These are phyloP conservation scores for Monilinia aucupariae DNA, from an alignment of 2,329 filamentous ascomycete genomes.

Conservation along the genomic window DNA sequence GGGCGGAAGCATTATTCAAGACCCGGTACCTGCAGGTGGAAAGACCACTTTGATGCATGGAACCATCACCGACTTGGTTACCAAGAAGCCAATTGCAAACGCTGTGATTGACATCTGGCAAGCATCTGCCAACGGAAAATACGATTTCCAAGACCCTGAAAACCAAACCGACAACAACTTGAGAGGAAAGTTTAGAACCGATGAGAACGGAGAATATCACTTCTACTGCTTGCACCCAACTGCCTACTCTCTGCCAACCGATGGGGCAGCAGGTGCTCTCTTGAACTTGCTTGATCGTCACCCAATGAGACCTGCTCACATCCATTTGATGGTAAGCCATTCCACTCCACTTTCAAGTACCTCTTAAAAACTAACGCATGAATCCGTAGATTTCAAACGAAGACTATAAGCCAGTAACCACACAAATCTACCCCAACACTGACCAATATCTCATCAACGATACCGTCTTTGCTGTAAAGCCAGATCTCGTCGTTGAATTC, in stretches of 20 bases:
- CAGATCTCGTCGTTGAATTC: slow-evolving; percentile 44
- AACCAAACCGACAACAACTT: slow-evolving; percentile 56
- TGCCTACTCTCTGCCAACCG: slow-evolving; percentile 37
- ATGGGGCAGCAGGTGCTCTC: slow-evolving; percentile 50
- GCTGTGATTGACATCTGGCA: slow-evolving; percentile 62
- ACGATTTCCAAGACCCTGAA: slow-evolving; percentile 57
- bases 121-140: slow-evolving; percentile 51
- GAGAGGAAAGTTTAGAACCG: slow-evolving; percentile 55
- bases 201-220: slow-evolving; percentile 49
- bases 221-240: slow-evolving; percentile 47
- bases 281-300: slow-evolving; percentile 51
- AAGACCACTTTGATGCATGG: slow-evolving; percentile 56
- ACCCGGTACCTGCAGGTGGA: slow-evolving; percentile 43
- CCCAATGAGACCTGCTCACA: slow-evolving; percentile 53
- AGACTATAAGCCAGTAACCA: slow-evolving; percentile 63
- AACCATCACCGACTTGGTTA: slow-evolving; percentile 42
- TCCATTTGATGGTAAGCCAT: slow-evolving; percentile 47
- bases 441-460: slow-evolving; percentile 55
- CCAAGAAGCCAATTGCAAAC: slow-evolving; percentile 34
- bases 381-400: slow-evolving; percentile 44
- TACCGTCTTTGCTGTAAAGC: slow-evolving; percentile 51
- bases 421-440: slow-evolving; percentile 68
- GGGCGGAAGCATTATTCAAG: slow-evolving; percentile 58
- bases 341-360: neutral
- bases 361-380: neutral